Conservation (phyloP, 345 rosid genomes). For the Acer saccharum region DNA sequence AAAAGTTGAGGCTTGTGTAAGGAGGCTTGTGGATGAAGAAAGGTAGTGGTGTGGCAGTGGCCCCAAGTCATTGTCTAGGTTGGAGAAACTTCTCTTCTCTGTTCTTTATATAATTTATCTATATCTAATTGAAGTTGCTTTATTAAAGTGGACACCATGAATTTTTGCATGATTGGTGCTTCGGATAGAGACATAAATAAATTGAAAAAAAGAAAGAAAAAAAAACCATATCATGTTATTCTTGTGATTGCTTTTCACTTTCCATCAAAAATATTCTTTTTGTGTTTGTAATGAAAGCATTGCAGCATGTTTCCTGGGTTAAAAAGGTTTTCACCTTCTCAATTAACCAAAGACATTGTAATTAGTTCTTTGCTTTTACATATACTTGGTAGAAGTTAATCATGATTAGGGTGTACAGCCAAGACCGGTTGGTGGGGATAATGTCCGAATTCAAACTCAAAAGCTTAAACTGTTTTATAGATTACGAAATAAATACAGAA, state of each 20-base stretch:
- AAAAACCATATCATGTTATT: constrained; percentile 20
- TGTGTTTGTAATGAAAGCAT: constrained; percentile 26
- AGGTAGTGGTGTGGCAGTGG: constrained; percentile 16
- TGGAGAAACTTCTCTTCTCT: constrained; percentile 16
- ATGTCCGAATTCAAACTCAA: no score
- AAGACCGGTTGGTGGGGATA: neutral
- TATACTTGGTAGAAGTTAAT: neutral
- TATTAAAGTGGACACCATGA: constrained; percentile 44
- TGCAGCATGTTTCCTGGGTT: constrained; percentile 6
- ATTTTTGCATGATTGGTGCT: constrained; percentile 45
- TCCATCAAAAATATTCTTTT: constrained; percentile 2
- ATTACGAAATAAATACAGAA: no score
- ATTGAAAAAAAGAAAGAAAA: no score
- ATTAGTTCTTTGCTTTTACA: neutral
- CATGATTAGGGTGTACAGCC: neutral
- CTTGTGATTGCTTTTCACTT: constrained; percentile 17
- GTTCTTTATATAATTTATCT: neutral
- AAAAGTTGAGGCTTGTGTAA: neutral
- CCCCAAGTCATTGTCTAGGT: constrained; percentile 9
- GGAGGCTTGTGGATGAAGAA: constrained; percentile 46
- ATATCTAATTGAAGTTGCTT: constrained; percentile 21
- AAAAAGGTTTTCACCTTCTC: constrained; percentile 26
- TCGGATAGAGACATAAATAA: constrained; percentile 19
- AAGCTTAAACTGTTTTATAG: no score
- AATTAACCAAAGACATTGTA: constrained; percentile 2